phyloP scores from a whole-genome alignment of 148 eudicot species.

The Rhododendron mucronatum region DNA sequence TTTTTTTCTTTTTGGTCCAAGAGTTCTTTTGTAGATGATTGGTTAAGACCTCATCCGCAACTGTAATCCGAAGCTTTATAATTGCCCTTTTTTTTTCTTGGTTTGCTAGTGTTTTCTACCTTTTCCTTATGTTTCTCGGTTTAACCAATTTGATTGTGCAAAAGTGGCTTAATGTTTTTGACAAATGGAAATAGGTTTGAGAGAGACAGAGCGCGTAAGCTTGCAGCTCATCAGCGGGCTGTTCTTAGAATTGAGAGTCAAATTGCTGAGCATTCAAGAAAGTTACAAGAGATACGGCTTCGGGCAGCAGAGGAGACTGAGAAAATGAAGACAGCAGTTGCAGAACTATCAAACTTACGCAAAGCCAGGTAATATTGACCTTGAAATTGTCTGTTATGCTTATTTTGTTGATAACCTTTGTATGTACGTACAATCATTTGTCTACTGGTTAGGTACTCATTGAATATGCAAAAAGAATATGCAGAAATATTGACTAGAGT shows the following conservation, averaged over 20 bases:
- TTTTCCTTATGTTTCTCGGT: constrained; percentile 1
- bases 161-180: neutral
- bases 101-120: neutral
- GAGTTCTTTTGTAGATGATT: neutral
- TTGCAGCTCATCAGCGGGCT: constrained; percentile 52
- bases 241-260: constrained; percentile 69
- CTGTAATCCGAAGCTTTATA: neutral
- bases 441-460: neutral
- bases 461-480: neutral
- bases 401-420: neutral
- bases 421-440: neutral
- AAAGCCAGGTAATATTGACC: constrained; percentile 52
- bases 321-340: constrained; percentile 34
- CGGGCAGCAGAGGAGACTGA: constrained; percentile 38
- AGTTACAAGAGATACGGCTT: constrained; percentile 34
- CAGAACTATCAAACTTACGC: constrained; percentile 48
- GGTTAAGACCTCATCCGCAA: neutral
- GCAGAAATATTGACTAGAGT: neutral
- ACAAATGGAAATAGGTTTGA: constrained; percentile 45
- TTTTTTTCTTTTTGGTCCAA: neutral
- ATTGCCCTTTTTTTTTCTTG: neutral
- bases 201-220: constrained; percentile 54
- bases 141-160: neutral
- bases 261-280: constrained; percentile 41
- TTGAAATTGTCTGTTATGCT: neutral